Conservation (phyloP, 1,139 yeast genomes). For the Candida sanyaensis region DNA sequence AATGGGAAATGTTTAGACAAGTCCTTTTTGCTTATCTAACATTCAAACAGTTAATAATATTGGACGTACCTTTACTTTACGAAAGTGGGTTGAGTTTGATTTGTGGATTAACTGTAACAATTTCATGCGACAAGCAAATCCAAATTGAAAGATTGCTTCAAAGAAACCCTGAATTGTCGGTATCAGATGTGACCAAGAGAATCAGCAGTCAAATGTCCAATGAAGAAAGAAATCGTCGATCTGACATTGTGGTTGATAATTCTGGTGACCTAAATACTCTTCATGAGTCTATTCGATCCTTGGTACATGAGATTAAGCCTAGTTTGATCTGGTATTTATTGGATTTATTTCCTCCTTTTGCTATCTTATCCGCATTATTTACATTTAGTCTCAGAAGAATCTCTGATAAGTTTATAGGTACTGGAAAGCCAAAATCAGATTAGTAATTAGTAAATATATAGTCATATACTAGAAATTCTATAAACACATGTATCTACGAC, state of each 20-base stretch:
- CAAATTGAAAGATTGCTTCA: conserved; percentile 65
- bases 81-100: conserved; percentile 71
- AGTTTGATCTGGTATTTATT: conserved; percentile 55
- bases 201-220: conserved; percentile 77
- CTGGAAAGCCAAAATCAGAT: conserved; percentile 14
- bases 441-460: conserved; percentile 1
- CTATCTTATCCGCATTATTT: conserved; percentile 31
- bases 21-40: conserved; percentile 57
- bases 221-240: conserved; percentile 53
- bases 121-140: conserved; percentile 55
- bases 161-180: conserved; percentile 68
- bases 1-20: conserved; percentile 62
- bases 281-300: conserved; percentile 43
- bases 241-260: conserved; percentile 74
- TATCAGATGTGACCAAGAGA: conserved; percentile 70
- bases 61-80: conserved; percentile 89
- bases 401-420: conserved; percentile 24
- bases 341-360: conserved; percentile 60
- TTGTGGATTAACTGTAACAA: conserved; percentile 75
- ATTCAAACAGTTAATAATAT: conserved; percentile 56
- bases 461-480: neutral
- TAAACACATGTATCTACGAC: neutral
- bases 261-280: conserved; percentile 53
- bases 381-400: conserved; percentile 22
- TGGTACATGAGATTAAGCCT: conserved; percentile 53